Evolutionary conservation across 441 rosid species (phyloP), one percentile per base, ranked within the genome.

Genomic region (Isatis lusitanica): DNA sequence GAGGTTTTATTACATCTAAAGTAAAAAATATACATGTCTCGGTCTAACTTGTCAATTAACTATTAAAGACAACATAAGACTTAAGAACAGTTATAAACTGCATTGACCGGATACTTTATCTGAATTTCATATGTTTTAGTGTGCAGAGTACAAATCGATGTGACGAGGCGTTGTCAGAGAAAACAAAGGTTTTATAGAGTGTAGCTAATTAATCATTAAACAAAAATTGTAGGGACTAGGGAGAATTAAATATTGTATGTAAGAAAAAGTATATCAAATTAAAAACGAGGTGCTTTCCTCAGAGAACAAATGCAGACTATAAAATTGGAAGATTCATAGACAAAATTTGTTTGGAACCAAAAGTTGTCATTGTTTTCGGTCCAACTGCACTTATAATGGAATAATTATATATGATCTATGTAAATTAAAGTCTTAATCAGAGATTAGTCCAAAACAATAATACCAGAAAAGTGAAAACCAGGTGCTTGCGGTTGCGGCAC

Each of bases 401-500:
- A 26, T 35, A 21, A 33, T 55, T n/a, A 15, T 62, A 4, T 7
- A n/a, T 24, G 17, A 26, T 26, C 3, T 2, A 26, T 26, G 3
- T n/a, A n/a, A 31, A 64, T 74, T 66, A 58, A 13, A 48, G 1
- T 28, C 5, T 60, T 36, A 66, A 66, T 58, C n/a, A 58, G 53
- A 43, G 8, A 59, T 66, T 58, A 74, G 46, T 48, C 44, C 47
- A 66, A 58, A 48, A 59, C 30, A 38, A 3, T 11, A 47, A 58
- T 18, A 58, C 72, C 46, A 74, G 67, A 48, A 67, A 74, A 46
- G 51, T 38, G 60, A 47, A 74, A 74, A 60, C 76, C 44, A 73
- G 57, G 76, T 73, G 70, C 70, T 73, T 63, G 63, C 18, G 46
- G 47, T 43, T 63, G 70, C 43, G 39, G 18, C 28, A 72, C 28